These are phyloP conservation scores for Tricholoma saponaceum DNA, from an alignment of 768 basidiomycete species.

Conservation along the genomic window DNA sequence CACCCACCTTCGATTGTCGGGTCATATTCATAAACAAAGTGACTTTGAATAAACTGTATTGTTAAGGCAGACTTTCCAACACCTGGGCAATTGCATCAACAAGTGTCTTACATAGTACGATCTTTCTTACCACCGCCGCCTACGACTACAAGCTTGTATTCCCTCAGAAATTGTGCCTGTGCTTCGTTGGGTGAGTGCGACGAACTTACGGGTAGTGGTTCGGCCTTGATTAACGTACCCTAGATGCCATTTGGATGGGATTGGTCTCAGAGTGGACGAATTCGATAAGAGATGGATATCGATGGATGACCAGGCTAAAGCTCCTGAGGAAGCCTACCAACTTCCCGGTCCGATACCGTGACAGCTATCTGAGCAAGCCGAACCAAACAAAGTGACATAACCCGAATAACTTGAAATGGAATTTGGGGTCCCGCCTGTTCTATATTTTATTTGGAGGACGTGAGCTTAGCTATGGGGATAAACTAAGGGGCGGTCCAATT, in stretches of 20 bases:
- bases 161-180: constrained; percentile 86
- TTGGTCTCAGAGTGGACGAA: background rate
- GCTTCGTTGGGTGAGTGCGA: constrained; percentile 11
- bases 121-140: constrained; percentile 83
- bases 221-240: background rate
- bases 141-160: constrained; percentile 98
- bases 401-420: too few species aligned
- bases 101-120: background rate
- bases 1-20: constrained; percentile 86
- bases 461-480: too few species aligned
- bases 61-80: constrained; percentile 82
- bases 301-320: too few species aligned
- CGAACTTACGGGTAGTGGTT: background rate
- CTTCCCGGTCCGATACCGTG: too few species aligned
- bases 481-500: too few species aligned
- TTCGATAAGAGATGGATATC: too few species aligned
- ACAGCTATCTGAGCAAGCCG: too few species aligned
- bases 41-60: constrained; percentile 96
- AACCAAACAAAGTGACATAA: too few species aligned
- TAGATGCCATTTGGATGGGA: background rate
- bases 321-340: too few species aligned
- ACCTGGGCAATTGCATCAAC: constrained; percentile 27
- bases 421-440: too few species aligned
- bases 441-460: too few species aligned
- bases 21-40: constrained; percentile 90